Evolutionary conservation across 1,284 basidiomycete genomes (phyloP).

Genomic region (Trametes sp.): DNA sequence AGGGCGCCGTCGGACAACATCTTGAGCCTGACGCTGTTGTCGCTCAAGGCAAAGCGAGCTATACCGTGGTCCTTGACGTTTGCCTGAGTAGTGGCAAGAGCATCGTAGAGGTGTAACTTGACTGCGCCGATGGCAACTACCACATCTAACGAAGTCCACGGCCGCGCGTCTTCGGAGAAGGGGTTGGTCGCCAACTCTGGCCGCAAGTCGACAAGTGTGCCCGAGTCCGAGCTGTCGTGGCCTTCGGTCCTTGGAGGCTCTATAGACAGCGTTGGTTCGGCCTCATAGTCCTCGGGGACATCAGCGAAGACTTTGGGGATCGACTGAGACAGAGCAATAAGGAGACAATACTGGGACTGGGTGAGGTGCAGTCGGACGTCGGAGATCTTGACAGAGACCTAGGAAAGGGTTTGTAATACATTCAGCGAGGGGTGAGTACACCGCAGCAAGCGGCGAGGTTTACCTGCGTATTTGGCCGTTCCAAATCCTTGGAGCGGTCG

Average conservation of each 20-base stretch:
- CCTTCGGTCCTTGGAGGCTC: conserved; percentile 2
- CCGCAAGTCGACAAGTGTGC: conserved; percentile 53
- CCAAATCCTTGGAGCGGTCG: conserved; percentile 56
- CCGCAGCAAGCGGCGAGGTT: neutral
- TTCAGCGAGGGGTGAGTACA: neutral
- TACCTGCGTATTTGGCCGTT: conserved; percentile 78
- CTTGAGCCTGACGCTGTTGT: conserved; percentile 85
- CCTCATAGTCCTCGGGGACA: conserved; percentile 44
- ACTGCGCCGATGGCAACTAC: conserved; percentile 79
- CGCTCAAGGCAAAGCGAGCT: conserved; percentile 85
- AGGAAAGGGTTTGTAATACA: conserved; percentile 12
- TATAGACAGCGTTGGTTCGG: conserved; percentile 14
- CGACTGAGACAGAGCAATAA: conserved; percentile 77
- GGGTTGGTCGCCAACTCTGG: conserved; percentile 59
- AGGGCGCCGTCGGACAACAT: conserved; percentile 83
- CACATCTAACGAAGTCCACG: conserved; percentile 80
- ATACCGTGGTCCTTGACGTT: conserved; percentile 85
- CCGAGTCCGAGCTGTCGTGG: neutral
- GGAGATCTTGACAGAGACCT: conserved; percentile 84
- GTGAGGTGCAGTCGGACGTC: conserved; percentile 93
- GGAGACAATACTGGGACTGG: conserved; percentile 86
- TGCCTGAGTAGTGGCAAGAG: conserved; percentile 62
- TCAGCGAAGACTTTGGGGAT: conserved; percentile 75
- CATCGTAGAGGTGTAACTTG: conserved; percentile 93
- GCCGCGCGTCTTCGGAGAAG: conserved; percentile 37